Evolutionary conservation across 768 basidiomycete genomes (phyloP).

Genomic region (Trametes punicea): DNA sequence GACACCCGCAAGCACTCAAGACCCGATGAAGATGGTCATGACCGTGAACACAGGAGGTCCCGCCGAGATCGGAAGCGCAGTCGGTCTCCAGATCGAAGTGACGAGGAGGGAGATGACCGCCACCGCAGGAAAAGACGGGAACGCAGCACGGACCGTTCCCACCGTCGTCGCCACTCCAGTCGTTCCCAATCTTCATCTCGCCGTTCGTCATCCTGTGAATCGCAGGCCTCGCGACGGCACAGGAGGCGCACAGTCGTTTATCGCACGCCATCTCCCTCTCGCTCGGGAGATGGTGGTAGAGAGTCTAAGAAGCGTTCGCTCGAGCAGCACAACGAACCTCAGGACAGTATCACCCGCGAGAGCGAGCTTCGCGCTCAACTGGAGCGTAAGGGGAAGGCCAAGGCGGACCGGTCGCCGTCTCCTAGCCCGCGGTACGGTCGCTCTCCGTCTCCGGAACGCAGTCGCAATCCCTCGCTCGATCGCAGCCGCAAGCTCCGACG

Average conservation of each 20-base stretch:
- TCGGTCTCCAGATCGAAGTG: constrained; percentile 9
- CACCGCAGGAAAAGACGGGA: constrained; percentile 9
- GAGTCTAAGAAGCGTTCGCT: not conserved
- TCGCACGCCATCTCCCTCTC: not conserved
- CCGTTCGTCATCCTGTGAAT: not conserved
- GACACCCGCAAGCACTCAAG: not conserved
- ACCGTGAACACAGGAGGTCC: constrained; percentile 8
- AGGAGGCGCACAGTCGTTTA: not conserved
- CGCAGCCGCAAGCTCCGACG: not conserved
- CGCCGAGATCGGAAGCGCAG: constrained; percentile 12
- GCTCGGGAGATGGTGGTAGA: not conserved
- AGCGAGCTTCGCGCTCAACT: constrained; percentile 33
- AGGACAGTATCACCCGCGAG: constrained; percentile 27
- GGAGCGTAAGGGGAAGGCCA: constrained; percentile 26
- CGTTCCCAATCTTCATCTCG: not conserved
- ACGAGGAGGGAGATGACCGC: constrained; percentile 5
- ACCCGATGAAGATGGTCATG: constrained; percentile 8
- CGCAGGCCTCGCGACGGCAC: not conserved
- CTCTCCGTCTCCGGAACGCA: not conserved
- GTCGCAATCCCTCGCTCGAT: constrained; percentile 6
- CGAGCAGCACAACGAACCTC: not conserved
- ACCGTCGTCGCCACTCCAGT: not conserved
- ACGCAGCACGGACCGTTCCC: constrained; percentile 1
- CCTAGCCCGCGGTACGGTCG: not conserved
- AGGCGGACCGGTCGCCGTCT: constrained; percentile 12